These are phyloP conservation scores for Gardenia jasminoides DNA, from an alignment of 257 asterid species.

Conservation along the genomic window DNA sequence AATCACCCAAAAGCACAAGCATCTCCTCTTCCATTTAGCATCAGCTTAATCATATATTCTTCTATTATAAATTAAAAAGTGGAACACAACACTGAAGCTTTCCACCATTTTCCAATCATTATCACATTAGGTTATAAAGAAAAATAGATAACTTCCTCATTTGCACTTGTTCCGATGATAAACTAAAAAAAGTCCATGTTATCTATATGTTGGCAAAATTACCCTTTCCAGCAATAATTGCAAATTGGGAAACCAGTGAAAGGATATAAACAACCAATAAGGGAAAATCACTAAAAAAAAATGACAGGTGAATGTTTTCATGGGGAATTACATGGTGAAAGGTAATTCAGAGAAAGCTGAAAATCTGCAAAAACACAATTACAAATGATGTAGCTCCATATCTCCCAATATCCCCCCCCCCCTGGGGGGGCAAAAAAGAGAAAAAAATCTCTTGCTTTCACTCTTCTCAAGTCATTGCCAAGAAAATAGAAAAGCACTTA, in stretches of 20 bases:
- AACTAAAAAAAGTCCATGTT: background rate
- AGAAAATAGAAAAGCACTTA: background rate
- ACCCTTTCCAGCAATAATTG: background rate
- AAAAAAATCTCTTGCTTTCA: background rate
- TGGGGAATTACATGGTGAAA: background rate
- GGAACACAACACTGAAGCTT: background rate
- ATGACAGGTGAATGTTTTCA: background rate
- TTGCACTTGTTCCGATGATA: background rate
- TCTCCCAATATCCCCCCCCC: background rate
- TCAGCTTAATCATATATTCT: background rate
- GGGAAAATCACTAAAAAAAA: background rate
- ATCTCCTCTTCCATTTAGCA: background rate
- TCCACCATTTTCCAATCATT: background rate
- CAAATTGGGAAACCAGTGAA: background rate
- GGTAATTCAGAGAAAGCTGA: background rate
- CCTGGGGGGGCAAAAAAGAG: background rate
- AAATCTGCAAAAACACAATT: background rate
- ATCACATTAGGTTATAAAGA: background rate
- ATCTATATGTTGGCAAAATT: background rate
- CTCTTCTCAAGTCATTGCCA: background rate
- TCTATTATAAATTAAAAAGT: background rate
- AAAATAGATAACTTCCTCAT: background rate
- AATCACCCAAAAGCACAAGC: background rate
- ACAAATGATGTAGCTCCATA: background rate
- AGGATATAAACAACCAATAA: background rate